Evolutionary conservation across 306 rosid genomes (phyloP).

Genomic region (Gastrolobium bilobum): DNA sequence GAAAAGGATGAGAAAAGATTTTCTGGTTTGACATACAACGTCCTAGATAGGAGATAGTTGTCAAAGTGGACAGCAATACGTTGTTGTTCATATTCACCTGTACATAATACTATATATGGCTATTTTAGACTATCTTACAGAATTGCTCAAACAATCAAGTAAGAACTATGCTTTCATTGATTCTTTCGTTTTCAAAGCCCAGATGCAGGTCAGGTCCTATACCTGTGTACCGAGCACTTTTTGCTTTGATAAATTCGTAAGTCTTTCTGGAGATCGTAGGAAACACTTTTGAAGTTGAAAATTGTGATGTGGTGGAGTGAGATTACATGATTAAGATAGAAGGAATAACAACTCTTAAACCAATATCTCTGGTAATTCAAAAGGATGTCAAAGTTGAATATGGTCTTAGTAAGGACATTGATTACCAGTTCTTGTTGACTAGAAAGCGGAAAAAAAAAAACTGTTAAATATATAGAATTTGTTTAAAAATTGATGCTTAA

Average conservation of each 20-base stretch:
- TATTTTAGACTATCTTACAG: conserved; percentile 27
- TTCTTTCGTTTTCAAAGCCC: conserved; percentile 27
- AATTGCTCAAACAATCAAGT: not conserved
- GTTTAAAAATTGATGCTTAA: not conserved
- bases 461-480: not conserved
- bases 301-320: not conserved
- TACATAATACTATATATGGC: conserved; percentile 27
- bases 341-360: not conserved
- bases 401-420: not conserved
- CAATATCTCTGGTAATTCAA: not conserved
- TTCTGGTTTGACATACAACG: conserved; percentile 20
- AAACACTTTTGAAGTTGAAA: not conserved
- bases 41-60: not conserved
- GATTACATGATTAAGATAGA: not conserved
- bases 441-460: conserved; percentile 8
- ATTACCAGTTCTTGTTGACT: not conserved
- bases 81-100: conserved; percentile 41
- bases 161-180: conserved; percentile 16
- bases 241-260: conserved; percentile 13
- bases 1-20: conserved; percentile 21
- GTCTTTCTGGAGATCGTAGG: not conserved
- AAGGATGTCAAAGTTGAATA: conserved; percentile 14
- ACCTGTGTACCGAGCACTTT: not conserved
- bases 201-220: not conserved
- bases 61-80: conserved; percentile 13